Evolutionary conservation across 2,329 filamentous ascomycete species (phyloP).

Genomic region (Onygenales sp.): DNA sequence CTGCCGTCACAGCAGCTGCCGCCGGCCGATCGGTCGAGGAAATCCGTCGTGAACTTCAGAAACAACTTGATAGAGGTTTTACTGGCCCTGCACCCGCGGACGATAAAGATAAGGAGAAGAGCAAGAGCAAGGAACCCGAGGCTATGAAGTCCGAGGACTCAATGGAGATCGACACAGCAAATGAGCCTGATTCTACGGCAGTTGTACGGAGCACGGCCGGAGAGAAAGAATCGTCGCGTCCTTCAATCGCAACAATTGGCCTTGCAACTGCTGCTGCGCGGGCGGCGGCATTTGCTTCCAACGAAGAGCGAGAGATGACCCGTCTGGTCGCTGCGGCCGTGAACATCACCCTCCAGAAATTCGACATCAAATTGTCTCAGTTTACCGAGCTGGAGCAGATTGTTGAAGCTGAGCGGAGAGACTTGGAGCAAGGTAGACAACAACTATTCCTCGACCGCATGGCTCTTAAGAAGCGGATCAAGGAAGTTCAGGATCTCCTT

Average conservation of each 20-base stretch:
- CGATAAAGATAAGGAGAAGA: constrained; percentile 39
- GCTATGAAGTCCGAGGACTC: constrained; percentile 45
- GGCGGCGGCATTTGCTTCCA: constrained; percentile 77
- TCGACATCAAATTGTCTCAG: constrained; percentile 90
- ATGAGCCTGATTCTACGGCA: constrained; percentile 19
- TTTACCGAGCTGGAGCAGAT: constrained; percentile 95
- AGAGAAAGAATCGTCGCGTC: constrained; percentile 37
- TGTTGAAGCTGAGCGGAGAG: constrained; percentile 80
- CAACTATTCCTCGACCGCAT: constrained; percentile 89
- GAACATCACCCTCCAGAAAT: constrained; percentile 89
- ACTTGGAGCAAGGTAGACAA: constrained; percentile 83
- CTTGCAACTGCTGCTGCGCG: constrained; percentile 80
- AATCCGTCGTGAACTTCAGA: constrained; percentile 69
- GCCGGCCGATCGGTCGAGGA: constrained; percentile 80
- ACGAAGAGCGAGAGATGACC: constrained; percentile 95
- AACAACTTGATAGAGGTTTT: constrained; percentile 59
- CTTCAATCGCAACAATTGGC: constrained; percentile 62
- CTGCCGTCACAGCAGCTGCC: constrained; percentile 79
- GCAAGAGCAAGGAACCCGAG: constrained; percentile 38
- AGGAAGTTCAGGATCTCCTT: constrained; percentile 68
- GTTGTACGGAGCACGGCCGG: constrained; percentile 38
- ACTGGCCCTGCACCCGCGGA: constrained; percentile 44
- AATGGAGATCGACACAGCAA: constrained; percentile 47
- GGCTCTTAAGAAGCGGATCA: constrained; percentile 77
- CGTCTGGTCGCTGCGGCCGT: constrained; percentile 84